Evolutionary conservation across 129 eudicot species (phyloP).

Genomic region (Tanacetum coccineum): DNA sequence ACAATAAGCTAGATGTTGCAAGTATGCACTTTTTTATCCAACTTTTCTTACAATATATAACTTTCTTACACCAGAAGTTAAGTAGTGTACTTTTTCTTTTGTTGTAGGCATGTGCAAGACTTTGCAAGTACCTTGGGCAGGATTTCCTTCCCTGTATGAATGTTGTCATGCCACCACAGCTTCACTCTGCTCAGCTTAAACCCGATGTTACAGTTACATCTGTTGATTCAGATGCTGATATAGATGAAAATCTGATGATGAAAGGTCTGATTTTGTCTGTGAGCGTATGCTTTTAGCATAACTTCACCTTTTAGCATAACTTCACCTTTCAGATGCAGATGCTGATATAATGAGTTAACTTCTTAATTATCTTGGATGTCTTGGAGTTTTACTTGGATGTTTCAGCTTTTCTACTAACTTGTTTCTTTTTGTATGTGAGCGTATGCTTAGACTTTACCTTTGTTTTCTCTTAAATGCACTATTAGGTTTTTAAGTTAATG

Average conservation of each 20-base stretch:
- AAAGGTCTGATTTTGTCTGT: slow-evolving; percentile 77
- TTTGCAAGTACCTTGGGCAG: slow-evolving; percentile 97
- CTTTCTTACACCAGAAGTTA: not conserved
- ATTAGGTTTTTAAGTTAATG: not conserved
- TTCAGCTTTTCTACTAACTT: not conserved
- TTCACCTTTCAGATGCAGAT: no score
- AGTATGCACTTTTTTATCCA: no score
- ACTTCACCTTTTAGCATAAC: no score
- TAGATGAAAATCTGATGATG: slow-evolving; percentile 97
- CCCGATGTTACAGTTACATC: slow-evolving; percentile 94
- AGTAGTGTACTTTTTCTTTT: slow-evolving; percentile 13
- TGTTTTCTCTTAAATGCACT: not conserved
- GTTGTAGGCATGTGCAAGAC: slow-evolving; percentile 97
- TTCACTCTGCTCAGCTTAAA: slow-evolving; percentile 93
- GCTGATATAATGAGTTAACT: no score
- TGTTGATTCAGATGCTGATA: slow-evolving; percentile 86
- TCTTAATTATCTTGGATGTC: slow-evolving; percentile 10
- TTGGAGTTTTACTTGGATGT: not conserved
- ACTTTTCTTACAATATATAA: no score
- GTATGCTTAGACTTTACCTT: not conserved
- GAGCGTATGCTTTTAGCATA: no score
- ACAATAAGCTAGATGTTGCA: no score
- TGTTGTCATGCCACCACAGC: slow-evolving; percentile 94
- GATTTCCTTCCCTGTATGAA: slow-evolving; percentile 98
- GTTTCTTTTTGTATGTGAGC: not conserved